phyloP scores from a whole-genome alignment of 352 stramenopile species.

The Plasmopara halstedii region DNA sequence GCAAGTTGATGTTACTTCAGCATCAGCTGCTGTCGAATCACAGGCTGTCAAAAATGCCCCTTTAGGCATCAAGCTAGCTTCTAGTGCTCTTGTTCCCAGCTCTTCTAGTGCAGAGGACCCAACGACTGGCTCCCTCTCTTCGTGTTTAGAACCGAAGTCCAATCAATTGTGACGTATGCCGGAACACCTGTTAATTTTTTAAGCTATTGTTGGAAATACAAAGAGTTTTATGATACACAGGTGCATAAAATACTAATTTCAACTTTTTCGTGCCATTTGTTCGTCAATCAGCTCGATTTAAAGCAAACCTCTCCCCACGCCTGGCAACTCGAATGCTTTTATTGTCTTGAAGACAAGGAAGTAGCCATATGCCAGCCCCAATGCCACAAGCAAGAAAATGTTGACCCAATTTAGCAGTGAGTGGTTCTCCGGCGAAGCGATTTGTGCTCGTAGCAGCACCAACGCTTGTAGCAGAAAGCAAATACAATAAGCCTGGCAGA shows the following conservation, averaged over 20 bases:
- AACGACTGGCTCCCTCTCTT: slow-evolving; percentile 3
- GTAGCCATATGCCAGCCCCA: slow-evolving; percentile 72
- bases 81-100: background rate
- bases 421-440: slow-evolving; percentile 64
- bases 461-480: slow-evolving; percentile 77
- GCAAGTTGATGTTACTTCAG: slow-evolving; percentile 1
- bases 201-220: too few relatives aligned
- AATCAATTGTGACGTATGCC: background rate
- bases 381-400: slow-evolving; percentile 53
- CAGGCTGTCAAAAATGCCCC: background rate
- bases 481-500: slow-evolving; percentile 85
- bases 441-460: slow-evolving; percentile 62
- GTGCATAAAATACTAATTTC: background rate
- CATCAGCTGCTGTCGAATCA: background rate
- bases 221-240: background rate
- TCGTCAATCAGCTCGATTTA: slow-evolving; percentile 18
- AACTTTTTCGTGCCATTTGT: background rate
- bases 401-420: slow-evolving; percentile 80
- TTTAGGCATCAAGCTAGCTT: background rate
- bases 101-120: background rate
- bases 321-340: slow-evolving; percentile 81
- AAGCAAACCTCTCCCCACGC: slow-evolving; percentile 41
- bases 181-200: too few relatives aligned
- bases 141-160: slow-evolving; percentile 1
- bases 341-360: slow-evolving; percentile 85